These are phyloP conservation scores for Curvularia eragrostidis DNA, from an alignment of 2,329 filamentous ascomycete genomes.

Conservation along the genomic window DNA sequence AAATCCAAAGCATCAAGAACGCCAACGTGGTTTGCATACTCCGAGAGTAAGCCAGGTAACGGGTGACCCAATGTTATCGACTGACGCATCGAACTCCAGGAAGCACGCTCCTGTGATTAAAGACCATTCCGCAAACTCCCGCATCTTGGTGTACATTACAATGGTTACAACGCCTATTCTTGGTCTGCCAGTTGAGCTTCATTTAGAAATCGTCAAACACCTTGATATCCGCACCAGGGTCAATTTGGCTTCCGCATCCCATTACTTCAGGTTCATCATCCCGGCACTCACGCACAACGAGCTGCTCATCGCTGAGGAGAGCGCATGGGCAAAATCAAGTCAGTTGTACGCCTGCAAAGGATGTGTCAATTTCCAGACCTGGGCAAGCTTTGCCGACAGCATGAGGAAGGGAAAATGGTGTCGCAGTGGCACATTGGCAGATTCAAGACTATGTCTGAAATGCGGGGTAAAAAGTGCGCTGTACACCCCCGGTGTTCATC, in stretches of 20 bases:
- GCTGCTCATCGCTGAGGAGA: constrained; percentile 31
- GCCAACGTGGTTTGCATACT: neutral
- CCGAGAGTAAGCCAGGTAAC: constrained; percentile 11
- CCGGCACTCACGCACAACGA: constrained; percentile 27
- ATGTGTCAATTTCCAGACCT: constrained; percentile 29
- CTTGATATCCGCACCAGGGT: constrained; percentile 33
- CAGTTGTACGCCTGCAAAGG: constrained; percentile 34
- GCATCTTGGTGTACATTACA: neutral
- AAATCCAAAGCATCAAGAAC: neutral
- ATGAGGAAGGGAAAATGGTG: constrained; percentile 41
- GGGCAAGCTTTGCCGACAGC: constrained; percentile 33
- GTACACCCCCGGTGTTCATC: constrained; percentile 29
- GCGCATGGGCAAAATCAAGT: constrained; percentile 26
- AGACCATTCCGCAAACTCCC: neutral
- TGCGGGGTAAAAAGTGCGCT: constrained; percentile 32
- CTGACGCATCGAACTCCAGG: constrained; percentile 6
- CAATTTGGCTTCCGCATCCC: constrained; percentile 25
- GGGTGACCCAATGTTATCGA: neutral
- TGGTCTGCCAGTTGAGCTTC: constrained; percentile 36
- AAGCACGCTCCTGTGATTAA: neutral
- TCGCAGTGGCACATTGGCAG: constrained; percentile 32
- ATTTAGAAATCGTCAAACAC: constrained; percentile 28
- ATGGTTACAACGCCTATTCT: constrained; percentile 28
- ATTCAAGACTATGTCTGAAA: constrained; percentile 33
- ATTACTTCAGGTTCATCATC: constrained; percentile 30